A percentile compares a stretch with the other conserved stretches of the same genome.
These are phyloP conservation scores for Takashimella koratensis DNA, from an alignment of 1,284 basidiomycete genomes.

Conservation along the genomic window DNA sequence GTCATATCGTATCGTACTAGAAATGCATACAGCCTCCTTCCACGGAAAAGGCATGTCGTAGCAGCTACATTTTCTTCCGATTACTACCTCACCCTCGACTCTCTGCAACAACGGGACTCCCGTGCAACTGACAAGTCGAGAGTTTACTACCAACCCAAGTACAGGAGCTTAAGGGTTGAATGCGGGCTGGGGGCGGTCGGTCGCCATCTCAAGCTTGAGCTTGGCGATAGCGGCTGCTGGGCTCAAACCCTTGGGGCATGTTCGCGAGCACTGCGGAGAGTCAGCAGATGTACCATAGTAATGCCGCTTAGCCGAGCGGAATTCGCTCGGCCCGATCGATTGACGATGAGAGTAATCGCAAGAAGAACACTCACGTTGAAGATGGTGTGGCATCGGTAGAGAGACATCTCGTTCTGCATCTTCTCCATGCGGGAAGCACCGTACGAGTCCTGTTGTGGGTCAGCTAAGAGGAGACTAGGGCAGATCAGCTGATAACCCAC, in stretches of 20 bases:
- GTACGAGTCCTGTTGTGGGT: conserved; percentile 69
- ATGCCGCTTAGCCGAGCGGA: conserved; percentile 6
- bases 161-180: neutral
- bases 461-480: too few relatives aligned
- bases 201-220: conserved; percentile 83
- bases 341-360: too few relatives aligned
- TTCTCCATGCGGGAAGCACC: conserved; percentile 80
- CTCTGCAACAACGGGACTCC: too few relatives aligned
- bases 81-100: too few relatives aligned
- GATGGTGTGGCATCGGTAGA: conserved; percentile 91
- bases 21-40: neutral
- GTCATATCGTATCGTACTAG: neutral
- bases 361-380: conserved; percentile 69
- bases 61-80: neutral
- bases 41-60: neutral
- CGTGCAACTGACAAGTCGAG: neutral
- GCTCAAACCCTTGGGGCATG: conserved; percentile 95
- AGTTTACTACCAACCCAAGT: neutral
- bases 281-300: conserved; percentile 2
- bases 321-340: too few relatives aligned
- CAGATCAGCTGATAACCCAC: conserved; percentile 54
- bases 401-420: conserved; percentile 89
- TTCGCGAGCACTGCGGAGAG: conserved; percentile 65
- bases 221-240: conserved; percentile 75
- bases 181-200: conserved; percentile 48